A percentile compares a stretch with the other conserved stretches of the same genome.
Conservation (phyloP, 1,284 basidiomycete species). For the Phellopilus nigrolimitatus region DNA sequence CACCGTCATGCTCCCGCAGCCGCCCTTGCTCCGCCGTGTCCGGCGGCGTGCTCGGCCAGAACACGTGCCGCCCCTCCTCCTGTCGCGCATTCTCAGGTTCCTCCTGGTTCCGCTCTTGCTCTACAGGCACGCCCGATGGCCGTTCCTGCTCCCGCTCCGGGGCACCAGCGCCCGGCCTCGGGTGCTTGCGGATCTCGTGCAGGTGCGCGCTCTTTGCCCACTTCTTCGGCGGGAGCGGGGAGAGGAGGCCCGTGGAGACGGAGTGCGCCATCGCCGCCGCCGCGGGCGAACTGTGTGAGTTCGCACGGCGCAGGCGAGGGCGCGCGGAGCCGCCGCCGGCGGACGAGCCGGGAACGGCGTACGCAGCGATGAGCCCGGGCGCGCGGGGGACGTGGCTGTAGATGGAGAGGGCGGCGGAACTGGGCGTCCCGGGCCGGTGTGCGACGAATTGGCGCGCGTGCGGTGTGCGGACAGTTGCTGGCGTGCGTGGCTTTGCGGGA, state of each 20-base stretch:
- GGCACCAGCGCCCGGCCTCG: not conserved
- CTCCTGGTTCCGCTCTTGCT: not conserved
- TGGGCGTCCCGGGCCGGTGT: constrained; percentile 18
- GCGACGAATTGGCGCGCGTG: constrained; percentile 14
- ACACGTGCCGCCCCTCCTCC: not conserved
- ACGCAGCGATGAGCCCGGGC: not conserved
- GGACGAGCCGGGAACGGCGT: constrained; percentile 6
- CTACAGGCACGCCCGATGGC: not conserved
- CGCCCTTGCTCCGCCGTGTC: not conserved
- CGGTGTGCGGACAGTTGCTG: constrained; percentile 12
- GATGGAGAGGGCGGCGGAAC: constrained; percentile 1
- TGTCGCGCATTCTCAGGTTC: not conserved
- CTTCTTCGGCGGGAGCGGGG: constrained; percentile 46
- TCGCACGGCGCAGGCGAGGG: constrained; percentile 40
- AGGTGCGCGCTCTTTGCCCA: constrained; percentile 70
- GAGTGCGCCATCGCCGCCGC: constrained; percentile 25
- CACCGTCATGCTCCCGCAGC: not conserved
- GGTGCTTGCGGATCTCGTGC: constrained; percentile 40
- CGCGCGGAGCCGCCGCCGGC: constrained; percentile 24
- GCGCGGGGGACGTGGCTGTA: not conserved
- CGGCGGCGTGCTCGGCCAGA: not conserved
- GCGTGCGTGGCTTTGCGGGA: constrained; percentile 1
- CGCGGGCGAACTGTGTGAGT: constrained; percentile 36
- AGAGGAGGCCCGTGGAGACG: constrained; percentile 26
- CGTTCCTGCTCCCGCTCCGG: constrained; percentile 21